phyloP scores from a whole-genome alignment of 78 protist genomes.

The Dictyostelium discoideum region DNA sequence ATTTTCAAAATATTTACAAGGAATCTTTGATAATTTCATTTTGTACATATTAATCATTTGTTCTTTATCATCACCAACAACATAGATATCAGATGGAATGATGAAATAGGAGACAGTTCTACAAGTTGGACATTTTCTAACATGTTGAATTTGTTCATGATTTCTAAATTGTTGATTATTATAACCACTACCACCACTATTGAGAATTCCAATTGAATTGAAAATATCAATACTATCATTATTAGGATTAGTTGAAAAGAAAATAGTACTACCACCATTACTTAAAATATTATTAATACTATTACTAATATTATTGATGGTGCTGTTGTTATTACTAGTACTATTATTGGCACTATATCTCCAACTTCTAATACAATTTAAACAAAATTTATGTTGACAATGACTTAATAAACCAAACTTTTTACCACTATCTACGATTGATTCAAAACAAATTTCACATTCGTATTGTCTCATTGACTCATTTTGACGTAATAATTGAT shows the following conservation, averaged over 20 bases:
- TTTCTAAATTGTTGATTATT: background rate
- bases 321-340: no score
- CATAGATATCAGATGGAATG: slow-evolving; percentile 47
- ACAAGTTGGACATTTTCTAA: slow-evolving; percentile 63
- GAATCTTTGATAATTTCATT: slow-evolving; percentile 18
- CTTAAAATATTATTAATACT: background rate
- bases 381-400: slow-evolving; percentile 69
- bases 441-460: slow-evolving; percentile 63
- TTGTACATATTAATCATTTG: slow-evolving; percentile 39
- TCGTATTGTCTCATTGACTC: slow-evolving; percentile 5
- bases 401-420: slow-evolving; percentile 43
- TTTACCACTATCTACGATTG: slow-evolving; percentile 9
- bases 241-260: background rate
- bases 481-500: background rate
- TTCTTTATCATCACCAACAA: slow-evolving; percentile 23
- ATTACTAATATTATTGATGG: no score
- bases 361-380: slow-evolving; percentile 63
- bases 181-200: background rate
- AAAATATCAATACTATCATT: background rate
- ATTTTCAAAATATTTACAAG: slow-evolving; percentile 51
- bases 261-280: background rate
- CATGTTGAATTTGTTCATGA: background rate
- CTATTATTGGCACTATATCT: background rate
- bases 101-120: slow-evolving; percentile 13
- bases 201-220: background rate